A percentile compares a stretch with the other conserved stretches of the same genome.
phyloP scores from a whole-genome alignment of 2,329 filamentous ascomycete genomes.

The Arthrinium puccinioides region DNA sequence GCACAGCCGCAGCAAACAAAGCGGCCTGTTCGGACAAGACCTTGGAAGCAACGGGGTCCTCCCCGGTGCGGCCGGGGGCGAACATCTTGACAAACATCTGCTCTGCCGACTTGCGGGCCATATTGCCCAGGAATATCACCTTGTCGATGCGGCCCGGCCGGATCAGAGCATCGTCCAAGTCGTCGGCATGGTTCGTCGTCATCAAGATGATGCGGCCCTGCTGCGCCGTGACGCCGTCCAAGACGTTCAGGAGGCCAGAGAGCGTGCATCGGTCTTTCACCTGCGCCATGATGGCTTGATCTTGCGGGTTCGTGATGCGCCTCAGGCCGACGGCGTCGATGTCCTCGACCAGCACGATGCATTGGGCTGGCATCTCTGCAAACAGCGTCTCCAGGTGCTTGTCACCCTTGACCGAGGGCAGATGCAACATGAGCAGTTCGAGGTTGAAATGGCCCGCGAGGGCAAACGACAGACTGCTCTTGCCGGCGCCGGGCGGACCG shows the following conservation, averaged over 20 bases:
- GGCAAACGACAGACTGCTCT: background rate
- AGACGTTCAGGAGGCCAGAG: conserved; percentile 60
- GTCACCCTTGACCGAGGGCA: background rate
- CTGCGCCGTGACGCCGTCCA: conserved; percentile 62
- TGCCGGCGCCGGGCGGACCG: conserved; percentile 1
- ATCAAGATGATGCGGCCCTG: conserved; percentile 68
- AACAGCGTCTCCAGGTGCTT: background rate
- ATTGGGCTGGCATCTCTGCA: background rate
- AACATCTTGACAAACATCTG: conserved; percentile 43
- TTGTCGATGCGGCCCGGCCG: conserved; percentile 59
- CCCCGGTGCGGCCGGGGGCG: conserved; percentile 20
- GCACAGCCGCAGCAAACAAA: conserved; percentile 46
- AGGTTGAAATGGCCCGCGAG: background rate
- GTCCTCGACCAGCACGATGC: conserved; percentile 2
- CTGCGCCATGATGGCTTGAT: conserved; percentile 1
- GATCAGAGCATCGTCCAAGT: conserved; percentile 50
- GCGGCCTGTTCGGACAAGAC: conserved; percentile 37
- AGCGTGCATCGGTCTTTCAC: conserved; percentile 36
- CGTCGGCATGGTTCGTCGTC: conserved; percentile 61
- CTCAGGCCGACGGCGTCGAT: conserved; percentile 1
- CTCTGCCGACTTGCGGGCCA: conserved; percentile 33
- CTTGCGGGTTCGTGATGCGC: background rate
- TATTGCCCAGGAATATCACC: conserved; percentile 49
- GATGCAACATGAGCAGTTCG: background rate
- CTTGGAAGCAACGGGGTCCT: conserved; percentile 6